phyloP scores from a whole-genome alignment of 768 basidiomycete species.

The Hysterangium stoloniferum region DNA sequence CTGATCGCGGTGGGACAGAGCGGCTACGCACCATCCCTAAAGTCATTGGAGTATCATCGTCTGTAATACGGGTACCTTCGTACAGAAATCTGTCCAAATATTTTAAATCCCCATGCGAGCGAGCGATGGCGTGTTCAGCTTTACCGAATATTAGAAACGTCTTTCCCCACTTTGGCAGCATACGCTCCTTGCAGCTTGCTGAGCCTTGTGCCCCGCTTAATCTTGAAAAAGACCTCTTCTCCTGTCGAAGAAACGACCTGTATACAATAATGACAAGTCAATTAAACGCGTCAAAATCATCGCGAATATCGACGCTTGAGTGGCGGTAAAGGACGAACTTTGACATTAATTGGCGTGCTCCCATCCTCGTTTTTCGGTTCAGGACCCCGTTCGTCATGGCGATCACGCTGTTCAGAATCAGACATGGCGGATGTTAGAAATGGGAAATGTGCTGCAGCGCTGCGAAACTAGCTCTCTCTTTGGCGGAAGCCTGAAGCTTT shows the following conservation, averaged over 20 bases:
- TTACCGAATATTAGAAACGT: slow-evolving; percentile 80
- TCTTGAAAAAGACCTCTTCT: slow-evolving; percentile 95
- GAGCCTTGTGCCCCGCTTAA: slow-evolving; percentile 87
- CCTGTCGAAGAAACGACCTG: slow-evolving; percentile 71
- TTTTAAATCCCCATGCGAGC: too few relatives aligned
- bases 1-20: not conserved
- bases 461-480: too few relatives aligned
- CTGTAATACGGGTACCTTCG: slow-evolving; percentile 78
- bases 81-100: slow-evolving; percentile 67
- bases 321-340: too few relatives aligned
- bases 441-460: too few relatives aligned
- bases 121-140: slow-evolving; percentile 27
- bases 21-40: slow-evolving; percentile 71
- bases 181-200: slow-evolving; percentile 92
- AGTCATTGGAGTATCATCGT: slow-evolving; percentile 78
- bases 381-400: slow-evolving; percentile 32
- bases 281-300: slow-evolving; percentile 8
- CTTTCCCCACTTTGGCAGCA: slow-evolving; percentile 87
- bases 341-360: slow-evolving; percentile 69
- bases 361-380: slow-evolving; percentile 46
- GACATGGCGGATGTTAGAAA: slow-evolving; percentile 52
- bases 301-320: slow-evolving; percentile 1
- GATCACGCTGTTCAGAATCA: slow-evolving; percentile 37
- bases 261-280: not conserved
- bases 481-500: too few relatives aligned